Percentiles rank a stretch among this genome's conserved stretches.
phyloP scores from a whole-genome alignment of 2,329 filamentous ascomycete genomes.

The Tricladium varicosporioides region DNA sequence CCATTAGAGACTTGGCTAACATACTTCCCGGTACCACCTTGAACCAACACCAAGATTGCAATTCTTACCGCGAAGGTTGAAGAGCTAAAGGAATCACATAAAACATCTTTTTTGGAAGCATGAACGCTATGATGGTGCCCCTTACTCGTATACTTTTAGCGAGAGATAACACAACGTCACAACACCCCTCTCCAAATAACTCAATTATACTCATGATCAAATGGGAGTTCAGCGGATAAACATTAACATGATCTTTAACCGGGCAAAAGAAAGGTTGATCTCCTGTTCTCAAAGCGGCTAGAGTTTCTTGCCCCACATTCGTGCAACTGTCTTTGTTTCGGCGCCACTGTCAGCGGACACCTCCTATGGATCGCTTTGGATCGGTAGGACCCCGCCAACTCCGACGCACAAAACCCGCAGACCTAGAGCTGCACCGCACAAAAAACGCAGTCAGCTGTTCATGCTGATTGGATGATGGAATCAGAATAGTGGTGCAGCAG shows the following conservation, averaged over 20 bases:
- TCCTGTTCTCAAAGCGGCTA: neutral
- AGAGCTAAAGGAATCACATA: neutral
- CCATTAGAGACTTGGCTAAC: neutral
- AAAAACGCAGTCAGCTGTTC: slow-evolving; percentile 3
- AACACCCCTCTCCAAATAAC: neutral
- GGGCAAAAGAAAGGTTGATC: neutral
- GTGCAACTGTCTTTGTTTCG: neutral
- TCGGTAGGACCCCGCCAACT: slow-evolving; percentile 3
- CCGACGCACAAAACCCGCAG: slow-evolving; percentile 12
- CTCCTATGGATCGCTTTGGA: neutral
- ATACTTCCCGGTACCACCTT: neutral
- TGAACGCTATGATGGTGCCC: neutral
- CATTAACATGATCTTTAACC: neutral
- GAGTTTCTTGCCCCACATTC: neutral
- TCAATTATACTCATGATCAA: neutral
- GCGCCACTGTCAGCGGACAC: neutral
- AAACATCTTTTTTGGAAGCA: neutral
- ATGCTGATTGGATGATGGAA: slow-evolving; percentile 6
- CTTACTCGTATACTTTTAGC: neutral
- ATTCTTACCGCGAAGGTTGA: neutral
- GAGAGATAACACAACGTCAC: neutral
- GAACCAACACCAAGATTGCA: neutral
- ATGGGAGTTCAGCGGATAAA: neutral
- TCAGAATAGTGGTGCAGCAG: neutral
- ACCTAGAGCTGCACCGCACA: slow-evolving; percentile 7